Base-by-base conservation (phyloP, 2,329 filamentous ascomycete species). In the Pseudocercospora musae region DNA sequence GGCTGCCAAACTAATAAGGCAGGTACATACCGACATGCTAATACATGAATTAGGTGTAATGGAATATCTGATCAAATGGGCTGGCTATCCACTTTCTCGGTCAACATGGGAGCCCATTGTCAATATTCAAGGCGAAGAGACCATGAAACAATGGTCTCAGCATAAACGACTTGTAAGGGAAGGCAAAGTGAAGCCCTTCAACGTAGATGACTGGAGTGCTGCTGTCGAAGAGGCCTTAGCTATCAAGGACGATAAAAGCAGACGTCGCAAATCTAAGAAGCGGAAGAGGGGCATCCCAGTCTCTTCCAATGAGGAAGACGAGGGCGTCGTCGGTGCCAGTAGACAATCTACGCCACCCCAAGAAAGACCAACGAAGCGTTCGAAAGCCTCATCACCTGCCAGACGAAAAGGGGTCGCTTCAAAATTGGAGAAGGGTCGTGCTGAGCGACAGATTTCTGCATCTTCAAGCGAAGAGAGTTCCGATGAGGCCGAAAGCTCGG, bases 41-140 rank as follows among this genome's bases (percentile, higher is more conserved):
- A 40, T 18, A 40, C 18, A 18, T 3, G n/a, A 40, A 8, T 5
- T 40, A 40, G 37, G 37, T 6, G 44, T 46, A 20, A 57, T 57
- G 55, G 9, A 58, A 13, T 75, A 72, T 56, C 65, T 75, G 8
- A 58, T 74, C 54, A 73, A 74, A 56, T 76, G 74, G 74, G 65
- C 68, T 23, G 71, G 70, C 25, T 76, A 74, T 57, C 61, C 66
- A 4, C 62, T 73, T 0, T 46, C 63, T 9, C 57, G 64, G 13
- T 65, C 66, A 18, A 73, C 70, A 0, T 75, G 73, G 73, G 74
- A 76, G 48, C 71, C 72, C 1, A 44, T 23, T 9, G 62, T 69
- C 8, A 61, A 69, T 21, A 25, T 44, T 15, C 54, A 55, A 1
- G 53, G 52, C 21, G 50, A 57, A 2, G 56, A 60, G 3, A 59